Conservation (phyloP, 495 filamentous ascomycete species). For the Letharia columbiana region DNA sequence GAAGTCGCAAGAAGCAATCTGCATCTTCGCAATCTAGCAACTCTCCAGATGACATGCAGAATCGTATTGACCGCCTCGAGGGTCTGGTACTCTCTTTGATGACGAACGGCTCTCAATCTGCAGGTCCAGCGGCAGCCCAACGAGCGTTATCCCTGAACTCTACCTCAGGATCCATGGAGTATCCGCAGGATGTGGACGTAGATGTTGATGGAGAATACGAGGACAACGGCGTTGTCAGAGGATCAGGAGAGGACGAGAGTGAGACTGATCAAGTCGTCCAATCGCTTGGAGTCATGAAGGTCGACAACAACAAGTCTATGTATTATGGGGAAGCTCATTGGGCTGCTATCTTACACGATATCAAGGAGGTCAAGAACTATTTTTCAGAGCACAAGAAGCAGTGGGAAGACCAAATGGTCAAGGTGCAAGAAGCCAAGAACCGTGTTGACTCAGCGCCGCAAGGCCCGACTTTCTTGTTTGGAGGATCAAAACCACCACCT, state of each 20-base stretch:
- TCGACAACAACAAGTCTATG: slow-evolving; percentile 73
- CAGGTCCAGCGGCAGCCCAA: slow-evolving; percentile 52
- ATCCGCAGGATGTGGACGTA: slow-evolving; percentile 46
- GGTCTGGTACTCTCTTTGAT: slow-evolving; percentile 90
- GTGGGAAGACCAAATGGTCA: slow-evolving; percentile 51
- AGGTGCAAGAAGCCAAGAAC: slow-evolving; percentile 56
- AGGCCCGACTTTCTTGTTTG: slow-evolving; percentile 66
- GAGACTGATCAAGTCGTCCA: slow-evolving; percentile 82
- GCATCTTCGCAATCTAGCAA: slow-evolving; percentile 47
- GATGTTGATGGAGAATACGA: slow-evolving; percentile 48
- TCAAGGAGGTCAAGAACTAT: slow-evolving; percentile 87
- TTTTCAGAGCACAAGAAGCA: slow-evolving; percentile 65
- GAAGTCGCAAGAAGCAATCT: slow-evolving; percentile 67
- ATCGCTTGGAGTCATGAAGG: slow-evolving; percentile 81
- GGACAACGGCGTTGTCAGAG: slow-evolving; percentile 38
- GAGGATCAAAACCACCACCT: slow-evolving; percentile 53
- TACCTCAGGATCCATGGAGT: slow-evolving; percentile 41
- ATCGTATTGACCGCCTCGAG: slow-evolving; percentile 93
- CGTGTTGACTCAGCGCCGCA: slow-evolving; percentile 41
- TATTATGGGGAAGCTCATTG: slow-evolving; percentile 89
- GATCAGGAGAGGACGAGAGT: slow-evolving; percentile 54
- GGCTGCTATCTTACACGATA: slow-evolving; percentile 80
- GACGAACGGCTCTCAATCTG: slow-evolving; percentile 72
- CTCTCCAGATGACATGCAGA: slow-evolving; percentile 95
- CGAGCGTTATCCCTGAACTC: slow-evolving; percentile 56